Percentiles rank a stretch among this genome's conserved stretches.
Conservation (phyloP, 2,329 filamentous ascomycete species). For the Paraphoma sp. region DNA sequence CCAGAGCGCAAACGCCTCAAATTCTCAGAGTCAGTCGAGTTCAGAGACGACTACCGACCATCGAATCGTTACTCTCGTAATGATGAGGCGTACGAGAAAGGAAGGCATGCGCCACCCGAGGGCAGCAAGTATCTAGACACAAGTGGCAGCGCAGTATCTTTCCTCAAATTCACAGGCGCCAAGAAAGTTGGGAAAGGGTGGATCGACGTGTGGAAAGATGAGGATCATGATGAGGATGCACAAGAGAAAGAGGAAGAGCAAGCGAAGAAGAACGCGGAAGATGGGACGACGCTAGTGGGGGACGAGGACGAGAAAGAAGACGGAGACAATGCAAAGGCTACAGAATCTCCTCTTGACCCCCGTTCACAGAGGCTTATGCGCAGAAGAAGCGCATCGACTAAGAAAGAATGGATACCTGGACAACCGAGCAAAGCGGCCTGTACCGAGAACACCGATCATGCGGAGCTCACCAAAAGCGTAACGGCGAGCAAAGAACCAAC, state of each 20-base stretch:
- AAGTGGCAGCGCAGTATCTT: conserved; percentile 25
- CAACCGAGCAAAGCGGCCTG: no score
- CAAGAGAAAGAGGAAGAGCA: neutral
- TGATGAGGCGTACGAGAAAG: conserved; percentile 28
- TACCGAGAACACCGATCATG: no score
- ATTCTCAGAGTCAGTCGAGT: conserved; percentile 25
- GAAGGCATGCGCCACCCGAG: conserved; percentile 33
- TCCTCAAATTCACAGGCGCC: conserved; percentile 31
- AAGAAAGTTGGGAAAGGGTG: conserved; percentile 29
- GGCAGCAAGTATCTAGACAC: conserved; percentile 36
- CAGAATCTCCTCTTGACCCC: neutral
- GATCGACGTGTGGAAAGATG: conserved; percentile 25
- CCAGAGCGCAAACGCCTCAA: conserved; percentile 23
- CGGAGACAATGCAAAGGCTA: neutral
- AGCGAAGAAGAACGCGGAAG: neutral
- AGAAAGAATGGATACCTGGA: no score
- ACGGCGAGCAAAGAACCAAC: no score
- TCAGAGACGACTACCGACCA: conserved; percentile 24
- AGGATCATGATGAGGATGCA: conserved; percentile 1
- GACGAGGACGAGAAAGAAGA: neutral
- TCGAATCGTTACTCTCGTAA: conserved; percentile 20
- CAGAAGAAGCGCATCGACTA: no score
- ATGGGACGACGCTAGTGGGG: neutral
- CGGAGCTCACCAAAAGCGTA: no score
- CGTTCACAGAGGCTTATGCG: no score